Base-by-base conservation (phyloP, 2,329 filamentous ascomycete genomes). In the Trichoderma endophyticum region DNA sequence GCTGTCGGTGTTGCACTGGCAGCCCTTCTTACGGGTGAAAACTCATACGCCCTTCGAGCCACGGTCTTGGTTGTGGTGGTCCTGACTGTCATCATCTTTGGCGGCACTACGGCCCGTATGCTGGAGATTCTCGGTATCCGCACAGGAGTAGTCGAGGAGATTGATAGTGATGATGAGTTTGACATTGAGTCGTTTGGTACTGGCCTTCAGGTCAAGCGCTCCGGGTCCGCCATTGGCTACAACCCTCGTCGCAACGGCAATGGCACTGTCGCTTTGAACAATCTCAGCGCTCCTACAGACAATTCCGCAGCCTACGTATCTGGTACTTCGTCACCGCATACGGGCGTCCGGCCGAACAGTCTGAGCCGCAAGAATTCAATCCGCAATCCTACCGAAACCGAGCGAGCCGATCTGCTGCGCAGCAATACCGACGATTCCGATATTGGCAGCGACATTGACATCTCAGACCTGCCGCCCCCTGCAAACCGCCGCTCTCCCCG, bases 21-120 rank as follows among this genome's bases (percentile, higher is more conserved):
- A 36, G 95, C 95, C 26, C 92, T 97, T 30, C 87, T 99, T 61
- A 91, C 89, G 0, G 96, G 95, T 60, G 89, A 91, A 68, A 96
- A 97, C 78, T 91, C 90, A 1, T 92, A 91, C 72, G 93, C 94
- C 0, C 86, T 99, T 43, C 92, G 94, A 76, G 96, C 96, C 7
- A 99, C 96, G 0, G 95, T 99, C n/a, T 86, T 99, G 12, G 95
- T 99, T 11, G 96, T 98, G 0, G 96, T 99, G 6, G 95, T 99
- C 77, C 85, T 99, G 73, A 98, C 96, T 0, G 96, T 99, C 77
- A 99, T 99, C 82, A 98, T 99, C 74, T 99, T 99, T 77, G 96
- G 96, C 70, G 96, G 96, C 67, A 99, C 96, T 7, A 99, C 96
- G 0, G 95, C 95, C 14, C 92, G 95, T 71, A 99, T 99, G 96